These are phyloP conservation scores for Kwoniella bestiolae DNA, from an alignment of 768 basidiomycete species.

Conservation along the genomic window DNA sequence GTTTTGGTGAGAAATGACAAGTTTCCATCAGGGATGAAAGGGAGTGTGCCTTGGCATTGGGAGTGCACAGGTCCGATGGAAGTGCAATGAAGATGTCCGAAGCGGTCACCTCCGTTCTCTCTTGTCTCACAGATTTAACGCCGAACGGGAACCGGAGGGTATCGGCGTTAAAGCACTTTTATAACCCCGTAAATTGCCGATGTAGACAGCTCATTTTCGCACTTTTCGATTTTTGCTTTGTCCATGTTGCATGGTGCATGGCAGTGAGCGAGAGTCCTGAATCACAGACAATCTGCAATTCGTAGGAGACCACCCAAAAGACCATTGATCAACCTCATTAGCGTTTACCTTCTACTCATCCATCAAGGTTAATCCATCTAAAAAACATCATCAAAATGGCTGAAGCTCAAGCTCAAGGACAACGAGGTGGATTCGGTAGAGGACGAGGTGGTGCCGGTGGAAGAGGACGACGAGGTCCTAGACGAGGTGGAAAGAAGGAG, in stretches of 20 bases:
- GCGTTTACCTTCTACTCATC: slow-evolving; percentile 1
- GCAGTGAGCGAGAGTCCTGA: no score
- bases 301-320: not conserved
- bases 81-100: no score
- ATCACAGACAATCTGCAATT: no score
- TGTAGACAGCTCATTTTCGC: not conserved
- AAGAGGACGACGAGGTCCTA: slow-evolving; percentile 72
- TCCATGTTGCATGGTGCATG: not conserved
- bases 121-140: no score
- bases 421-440: slow-evolving; percentile 84
- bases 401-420: slow-evolving; percentile 60
- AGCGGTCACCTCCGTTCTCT: no score
- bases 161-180: slow-evolving; percentile 8
- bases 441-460: slow-evolving; percentile 66
- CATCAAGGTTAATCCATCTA: slow-evolving; percentile 30
- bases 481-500: slow-evolving; percentile 97
- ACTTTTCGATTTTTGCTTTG: not conserved
- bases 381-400: slow-evolving; percentile 44
- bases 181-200: slow-evolving; percentile 6
- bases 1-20: no score
- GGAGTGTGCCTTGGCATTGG: no score
- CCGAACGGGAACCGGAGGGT: not conserved
- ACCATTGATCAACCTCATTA: not conserved
- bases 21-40: no score
- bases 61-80: no score